Base-by-base conservation (phyloP, 306 rosid genomes). In the Astragalus glycyphyllos region DNA sequence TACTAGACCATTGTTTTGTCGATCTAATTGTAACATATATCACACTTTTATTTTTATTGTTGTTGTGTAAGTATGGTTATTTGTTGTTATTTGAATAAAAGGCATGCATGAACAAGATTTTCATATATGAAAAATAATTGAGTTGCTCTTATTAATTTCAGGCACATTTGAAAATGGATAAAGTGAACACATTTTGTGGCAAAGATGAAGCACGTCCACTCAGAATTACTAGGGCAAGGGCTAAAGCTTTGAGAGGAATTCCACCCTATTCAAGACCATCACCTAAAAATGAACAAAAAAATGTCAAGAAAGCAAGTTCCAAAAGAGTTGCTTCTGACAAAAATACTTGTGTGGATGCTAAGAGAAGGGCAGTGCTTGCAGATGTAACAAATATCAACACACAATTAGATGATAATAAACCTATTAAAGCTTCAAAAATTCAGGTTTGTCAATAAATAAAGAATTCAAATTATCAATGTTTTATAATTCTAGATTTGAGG, bases 141-240 rank as follows among this genome's bases (percentile, higher is more conserved):
- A 61, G 40, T 68, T 79, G 87, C 85, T 83, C 78, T 71, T 81
- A 70, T 79, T 60, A 63, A 50, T 26, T 26, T 26, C 31, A 88
- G 88, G 96, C 85, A 79, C 45, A 62, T 76, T 63, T 11, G 3
- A 80, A 20, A 59, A 95, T 89, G 97, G 79, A 76, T 32, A 82
- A 73, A 72, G 96, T 68, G 74, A 81, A 76, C 10, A 49, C 7
- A 55, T 47, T 63, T 65, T 47, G 76, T 86, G 87, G 85, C 78
- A 79, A 78, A 77, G 82, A 61, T 54, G 88, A 79, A 75, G 90
- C 66, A 72, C 81, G 68, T 57, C 73, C 69, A 35, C 81, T 60
- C 46, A 85, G 99, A 63, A 71, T 95, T 57, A 95, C 99, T 37
- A 78, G 97, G 74, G 88, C 99, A 34, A 80, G 92, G 76, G 88